These are phyloP conservation scores for Arthroderma sp. DNA, from an alignment of 2,329 filamentous ascomycete genomes.

Conservation along the genomic window DNA sequence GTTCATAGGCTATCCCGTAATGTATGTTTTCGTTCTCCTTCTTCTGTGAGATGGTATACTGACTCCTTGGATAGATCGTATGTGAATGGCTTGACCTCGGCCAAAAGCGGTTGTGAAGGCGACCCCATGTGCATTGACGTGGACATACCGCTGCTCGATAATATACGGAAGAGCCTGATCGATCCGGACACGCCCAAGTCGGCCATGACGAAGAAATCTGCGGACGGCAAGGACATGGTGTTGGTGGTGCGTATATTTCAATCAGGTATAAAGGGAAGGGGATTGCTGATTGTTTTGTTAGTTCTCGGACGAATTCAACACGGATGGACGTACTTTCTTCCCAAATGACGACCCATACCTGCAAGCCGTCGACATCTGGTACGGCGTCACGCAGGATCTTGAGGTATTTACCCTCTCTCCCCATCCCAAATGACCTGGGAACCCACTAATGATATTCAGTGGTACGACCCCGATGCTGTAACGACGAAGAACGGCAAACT, in stretches of 20 bases:
- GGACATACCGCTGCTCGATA: conserved; percentile 43
- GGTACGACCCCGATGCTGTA: conserved; percentile 58
- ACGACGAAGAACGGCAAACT: conserved; percentile 51
- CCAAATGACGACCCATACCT: conserved; percentile 58
- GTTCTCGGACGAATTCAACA: conserved; percentile 64
- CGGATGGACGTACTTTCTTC: conserved; percentile 56
- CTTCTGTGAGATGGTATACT: not conserved
- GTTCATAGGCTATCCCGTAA: conserved; percentile 57
- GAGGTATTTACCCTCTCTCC: conserved; percentile 41
- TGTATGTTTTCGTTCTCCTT: conserved; percentile 43
- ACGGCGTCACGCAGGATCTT: conserved; percentile 57
- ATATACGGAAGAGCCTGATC: conserved; percentile 49
- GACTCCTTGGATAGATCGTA: not conserved
- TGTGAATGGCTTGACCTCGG: not conserved
- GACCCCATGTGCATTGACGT: conserved; percentile 41
- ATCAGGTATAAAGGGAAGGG: not conserved
- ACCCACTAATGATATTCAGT: conserved; percentile 31
- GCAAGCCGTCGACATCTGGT: conserved; percentile 58
- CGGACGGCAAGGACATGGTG: conserved; percentile 49
- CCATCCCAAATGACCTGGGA: not conserved
- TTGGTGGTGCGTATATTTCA: conserved; percentile 40
- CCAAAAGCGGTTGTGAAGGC: conserved; percentile 20
- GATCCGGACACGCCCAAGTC: conserved; percentile 55
- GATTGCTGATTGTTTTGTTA: conserved; percentile 21
- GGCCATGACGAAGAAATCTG: conserved; percentile 44